These are phyloP conservation scores for Kuraishia hungarica DNA, from an alignment of 805 yeast species.

Conservation along the genomic window DNA sequence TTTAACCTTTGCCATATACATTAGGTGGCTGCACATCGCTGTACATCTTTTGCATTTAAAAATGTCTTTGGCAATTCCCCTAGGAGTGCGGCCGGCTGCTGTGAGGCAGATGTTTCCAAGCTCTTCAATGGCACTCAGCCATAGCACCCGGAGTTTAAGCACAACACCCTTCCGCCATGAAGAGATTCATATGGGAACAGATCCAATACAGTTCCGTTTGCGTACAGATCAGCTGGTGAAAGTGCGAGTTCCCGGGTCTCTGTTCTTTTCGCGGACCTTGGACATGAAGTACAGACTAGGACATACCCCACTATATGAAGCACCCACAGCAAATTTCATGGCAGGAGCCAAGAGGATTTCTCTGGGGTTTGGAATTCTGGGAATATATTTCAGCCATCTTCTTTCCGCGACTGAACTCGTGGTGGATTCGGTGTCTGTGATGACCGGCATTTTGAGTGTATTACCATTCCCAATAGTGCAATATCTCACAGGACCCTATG, in stretches of 20 bases:
- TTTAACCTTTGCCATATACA: no score
- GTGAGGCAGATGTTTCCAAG: not conserved
- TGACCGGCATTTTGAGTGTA: constrained; percentile 31
- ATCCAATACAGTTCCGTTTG: constrained; percentile 6
- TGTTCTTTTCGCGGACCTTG: constrained; percentile 23
- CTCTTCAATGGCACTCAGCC: not conserved
- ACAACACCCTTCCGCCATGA: not conserved
- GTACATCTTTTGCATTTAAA: not conserved
- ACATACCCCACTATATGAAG: constrained; percentile 53
- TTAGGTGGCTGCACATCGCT: no score
- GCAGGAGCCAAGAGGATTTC: constrained; percentile 56
- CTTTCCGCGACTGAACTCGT: constrained; percentile 46
- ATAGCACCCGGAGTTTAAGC: not conserved
- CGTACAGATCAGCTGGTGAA: constrained; percentile 8
- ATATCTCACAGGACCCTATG: constrained; percentile 56
- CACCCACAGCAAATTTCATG: constrained; percentile 54
- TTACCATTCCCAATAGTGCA: constrained; percentile 51
- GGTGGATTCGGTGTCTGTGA: constrained; percentile 35
- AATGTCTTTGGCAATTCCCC: not conserved
- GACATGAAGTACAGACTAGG: constrained; percentile 46
- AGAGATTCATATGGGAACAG: constrained; percentile 1
- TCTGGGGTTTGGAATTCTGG: constrained; percentile 51
- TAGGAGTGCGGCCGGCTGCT: not conserved
- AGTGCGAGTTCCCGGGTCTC: constrained; percentile 21
- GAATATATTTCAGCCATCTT: constrained; percentile 54